Conservation (phyloP, 176 grass and related monocot genomes). For the Typha latifolia region DNA sequence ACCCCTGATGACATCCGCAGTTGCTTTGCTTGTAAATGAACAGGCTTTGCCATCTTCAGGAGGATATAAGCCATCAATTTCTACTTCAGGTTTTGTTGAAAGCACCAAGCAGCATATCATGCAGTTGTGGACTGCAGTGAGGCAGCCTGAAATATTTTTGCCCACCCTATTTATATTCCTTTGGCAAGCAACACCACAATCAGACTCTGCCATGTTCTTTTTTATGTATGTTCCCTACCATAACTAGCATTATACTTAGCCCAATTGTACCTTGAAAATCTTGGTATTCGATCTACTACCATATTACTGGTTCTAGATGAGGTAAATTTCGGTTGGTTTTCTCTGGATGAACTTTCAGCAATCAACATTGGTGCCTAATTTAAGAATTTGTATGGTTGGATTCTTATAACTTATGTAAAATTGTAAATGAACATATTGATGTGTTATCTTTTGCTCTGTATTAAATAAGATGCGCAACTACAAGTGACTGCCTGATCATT, state of each 20-base stretch:
- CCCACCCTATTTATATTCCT: constrained; percentile 92
- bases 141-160: constrained; percentile 72
- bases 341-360: neutral
- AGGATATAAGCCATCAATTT: constrained; percentile 28
- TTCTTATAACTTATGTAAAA: too few species aligned
- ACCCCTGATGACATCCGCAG: constrained; percentile 76
- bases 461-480: neutral
- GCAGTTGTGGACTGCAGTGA: constrained; percentile 80
- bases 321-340: neutral
- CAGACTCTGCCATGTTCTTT: constrained; percentile 91
- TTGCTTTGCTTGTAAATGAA: constrained; percentile 95
- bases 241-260: neutral
- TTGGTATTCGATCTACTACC: neutral
- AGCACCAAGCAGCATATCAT: constrained; percentile 49
- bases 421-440: too few species aligned
- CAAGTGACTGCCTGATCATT: too few species aligned
- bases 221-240: constrained; percentile 52
- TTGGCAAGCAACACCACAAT: constrained; percentile 97
- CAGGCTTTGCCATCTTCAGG: constrained; percentile 16
- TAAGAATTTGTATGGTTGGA: too few species aligned
- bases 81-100: constrained; percentile 52
- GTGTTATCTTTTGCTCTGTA: neutral
- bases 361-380: neutral
- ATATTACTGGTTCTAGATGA: neutral
- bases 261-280: too few species aligned